A percentile compares a stretch with the other conserved stretches of the same genome.
Conservation (phyloP, 805 yeast species). For the Barnettozyma vustinii region DNA sequence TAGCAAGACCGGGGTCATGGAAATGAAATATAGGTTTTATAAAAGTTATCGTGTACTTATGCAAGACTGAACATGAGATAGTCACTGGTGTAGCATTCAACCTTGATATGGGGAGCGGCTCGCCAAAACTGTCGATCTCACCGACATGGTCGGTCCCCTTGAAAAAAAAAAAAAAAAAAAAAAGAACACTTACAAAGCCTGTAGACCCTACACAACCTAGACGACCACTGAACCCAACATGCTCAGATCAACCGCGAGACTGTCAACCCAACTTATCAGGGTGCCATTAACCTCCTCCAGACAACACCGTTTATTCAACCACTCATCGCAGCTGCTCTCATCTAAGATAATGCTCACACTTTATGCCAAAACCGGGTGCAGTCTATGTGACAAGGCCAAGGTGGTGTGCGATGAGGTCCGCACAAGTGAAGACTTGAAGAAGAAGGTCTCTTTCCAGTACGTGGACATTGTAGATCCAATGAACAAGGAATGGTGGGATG, state of each 20-base stretch:
- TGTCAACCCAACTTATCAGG: not conserved
- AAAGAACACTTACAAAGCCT: not conserved
- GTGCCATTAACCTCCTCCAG: not conserved
- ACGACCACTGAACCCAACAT: not conserved
- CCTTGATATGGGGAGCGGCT: no score
- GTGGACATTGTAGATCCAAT: conserved; percentile 57
- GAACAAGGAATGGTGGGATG: conserved; percentile 62
- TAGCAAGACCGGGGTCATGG: conserved; percentile 8
- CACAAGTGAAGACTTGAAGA: conserved; percentile 22
- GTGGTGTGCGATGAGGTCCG: conserved; percentile 41
- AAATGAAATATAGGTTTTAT: not conserved
- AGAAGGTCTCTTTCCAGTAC: conserved; percentile 31
- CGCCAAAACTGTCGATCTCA: no score
- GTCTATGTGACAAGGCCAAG: conserved; percentile 62
- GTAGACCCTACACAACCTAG: no score
- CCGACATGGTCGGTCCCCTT: no score
- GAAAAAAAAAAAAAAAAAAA: not conserved
- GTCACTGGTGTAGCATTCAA: no score
- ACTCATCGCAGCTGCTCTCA: not conserved
- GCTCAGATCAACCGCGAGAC: not conserved
- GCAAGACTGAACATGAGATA: no score
- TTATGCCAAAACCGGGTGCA: conserved; percentile 66
- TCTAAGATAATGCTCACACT: conserved; percentile 40
- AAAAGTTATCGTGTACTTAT: no score
- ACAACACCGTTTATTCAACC: not conserved